A percentile compares a stretch with the other conserved stretches of the same genome.
Evolutionary conservation across 2,329 filamentous ascomycete species (phyloP).

Genomic region (Paracamarosporium sp.): DNA sequence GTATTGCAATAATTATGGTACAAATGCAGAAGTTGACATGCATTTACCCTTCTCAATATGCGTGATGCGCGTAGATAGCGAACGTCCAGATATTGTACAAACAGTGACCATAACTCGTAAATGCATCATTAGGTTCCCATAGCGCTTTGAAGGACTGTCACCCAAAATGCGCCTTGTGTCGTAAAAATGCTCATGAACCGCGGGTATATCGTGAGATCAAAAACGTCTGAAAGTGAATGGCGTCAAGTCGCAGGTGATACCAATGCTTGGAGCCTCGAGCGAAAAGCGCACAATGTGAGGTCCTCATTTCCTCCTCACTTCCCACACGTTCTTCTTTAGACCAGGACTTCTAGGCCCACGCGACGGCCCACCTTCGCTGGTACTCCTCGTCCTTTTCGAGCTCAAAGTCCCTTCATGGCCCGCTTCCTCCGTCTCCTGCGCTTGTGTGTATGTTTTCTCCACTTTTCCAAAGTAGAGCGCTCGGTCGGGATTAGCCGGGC

Average conservation of each 20-base stretch:
- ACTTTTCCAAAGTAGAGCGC: constrained; percentile 29
- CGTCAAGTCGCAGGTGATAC: not conserved
- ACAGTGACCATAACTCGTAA: not conserved
- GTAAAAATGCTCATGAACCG: not conserved
- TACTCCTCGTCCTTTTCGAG: not conserved
- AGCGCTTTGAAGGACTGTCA: not conserved
- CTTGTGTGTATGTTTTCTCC: constrained; percentile 19
- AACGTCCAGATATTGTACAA: too few relatives aligned
- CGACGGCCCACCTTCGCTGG: constrained; percentile 1
- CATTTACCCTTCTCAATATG: too few relatives aligned
- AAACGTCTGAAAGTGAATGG: not conserved
- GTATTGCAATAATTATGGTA: not conserved
- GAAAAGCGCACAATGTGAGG: not conserved
- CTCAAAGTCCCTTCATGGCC: not conserved
- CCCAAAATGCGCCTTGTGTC: not conserved
- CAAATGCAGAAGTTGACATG: too few relatives aligned
- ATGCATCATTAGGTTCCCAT: not conserved
- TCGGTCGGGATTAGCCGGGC: constrained; percentile 11
- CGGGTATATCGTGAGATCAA: not conserved
- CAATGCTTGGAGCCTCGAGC: not conserved
- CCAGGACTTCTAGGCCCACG: constrained; percentile 15
- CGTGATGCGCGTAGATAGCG: too few relatives aligned
- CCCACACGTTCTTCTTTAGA: constrained; percentile 39
- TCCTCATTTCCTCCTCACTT: constrained; percentile 30
- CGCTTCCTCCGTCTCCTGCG: constrained; percentile 13